Evolutionary conservation across 768 basidiomycete species (phyloP).

Genomic region (Mycena alexandri): DNA sequence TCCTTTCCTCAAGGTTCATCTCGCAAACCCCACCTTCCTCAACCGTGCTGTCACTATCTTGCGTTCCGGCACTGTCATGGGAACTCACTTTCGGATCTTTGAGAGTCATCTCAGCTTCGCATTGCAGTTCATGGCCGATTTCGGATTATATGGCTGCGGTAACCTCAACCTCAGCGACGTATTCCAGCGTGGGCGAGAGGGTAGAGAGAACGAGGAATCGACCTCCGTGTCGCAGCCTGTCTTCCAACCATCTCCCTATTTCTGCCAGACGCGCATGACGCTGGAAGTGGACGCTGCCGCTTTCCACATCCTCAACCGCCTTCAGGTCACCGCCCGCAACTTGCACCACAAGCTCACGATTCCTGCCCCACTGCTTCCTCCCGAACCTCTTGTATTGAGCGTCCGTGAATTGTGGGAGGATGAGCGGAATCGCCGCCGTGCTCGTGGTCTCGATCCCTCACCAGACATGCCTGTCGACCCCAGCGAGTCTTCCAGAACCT

Average conservation of each 20-base stretch:
- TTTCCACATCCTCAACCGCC: conserved; percentile 90
- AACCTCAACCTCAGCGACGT: conserved; percentile 82
- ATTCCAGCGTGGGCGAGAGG: conserved; percentile 65
- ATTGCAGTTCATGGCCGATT: conserved; percentile 95
- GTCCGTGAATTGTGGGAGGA: conserved; percentile 98
- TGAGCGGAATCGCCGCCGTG: conserved; percentile 81
- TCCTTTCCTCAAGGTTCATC: conserved; percentile 90
- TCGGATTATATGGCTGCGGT: conserved; percentile 94
- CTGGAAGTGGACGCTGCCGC: conserved; percentile 90
- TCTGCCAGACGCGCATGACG: conserved; percentile 72
- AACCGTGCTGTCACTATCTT: conserved; percentile 81
- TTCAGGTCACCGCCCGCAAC: conserved; percentile 70
- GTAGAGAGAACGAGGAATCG: conserved; percentile 49
- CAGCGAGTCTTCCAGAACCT: conserved; percentile 70
- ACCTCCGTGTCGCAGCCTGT: conserved; percentile 21
- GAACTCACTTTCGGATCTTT: conserved; percentile 80
- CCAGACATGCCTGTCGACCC: conserved; percentile 80
- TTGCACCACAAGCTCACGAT: conserved; percentile 78
- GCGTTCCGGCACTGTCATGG: conserved; percentile 86
- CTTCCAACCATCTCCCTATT: conserved; percentile 68
- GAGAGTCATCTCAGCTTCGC: conserved; percentile 92
- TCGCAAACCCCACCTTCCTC: conserved; percentile 77
- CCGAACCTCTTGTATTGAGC: conserved; percentile 85
- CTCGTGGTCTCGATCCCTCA: conserved; percentile 77
- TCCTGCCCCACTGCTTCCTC: conserved; percentile 61